Conservation (phyloP, 176 grass and related monocot genomes). For the Saccharum officinarum region DNA sequence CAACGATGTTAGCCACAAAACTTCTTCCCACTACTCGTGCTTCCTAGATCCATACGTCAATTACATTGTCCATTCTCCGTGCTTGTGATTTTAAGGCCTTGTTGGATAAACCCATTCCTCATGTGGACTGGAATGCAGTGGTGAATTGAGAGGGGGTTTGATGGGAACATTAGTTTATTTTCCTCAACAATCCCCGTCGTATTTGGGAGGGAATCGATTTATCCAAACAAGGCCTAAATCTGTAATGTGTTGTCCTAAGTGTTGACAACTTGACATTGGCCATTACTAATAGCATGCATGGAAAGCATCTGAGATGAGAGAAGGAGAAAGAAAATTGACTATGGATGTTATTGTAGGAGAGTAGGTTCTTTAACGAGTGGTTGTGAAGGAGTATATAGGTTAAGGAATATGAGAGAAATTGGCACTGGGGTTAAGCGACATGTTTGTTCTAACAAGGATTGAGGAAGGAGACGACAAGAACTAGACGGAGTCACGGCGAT, state of each 20-base stretch:
- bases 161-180: not conserved
- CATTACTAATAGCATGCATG: too few species aligned
- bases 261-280: not conserved
- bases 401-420: too few species aligned
- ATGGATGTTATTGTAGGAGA: too few species aligned
- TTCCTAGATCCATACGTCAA: not conserved
- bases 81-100: not conserved
- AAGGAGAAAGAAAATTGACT: too few species aligned
- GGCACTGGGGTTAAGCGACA: too few species aligned
- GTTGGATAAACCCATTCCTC: not conserved
- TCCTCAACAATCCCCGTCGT: not conserved
- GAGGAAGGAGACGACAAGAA: too few species aligned
- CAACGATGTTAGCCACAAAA: not conserved
- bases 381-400: too few species aligned
- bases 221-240: not conserved
- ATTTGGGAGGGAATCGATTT: not conserved
- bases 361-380: too few species aligned
- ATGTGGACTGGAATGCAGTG: not conserved
- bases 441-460: too few species aligned
- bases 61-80: not conserved
- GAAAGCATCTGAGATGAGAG: too few species aligned
- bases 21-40: not conserved
- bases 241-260: not conserved
- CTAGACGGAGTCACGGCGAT: too few species aligned
- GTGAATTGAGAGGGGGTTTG: not conserved